These are phyloP conservation scores for Apiotrichum mycotoxinovorans DNA, from an alignment of 1,284 basidiomycete genomes.

Conservation along the genomic window DNA sequence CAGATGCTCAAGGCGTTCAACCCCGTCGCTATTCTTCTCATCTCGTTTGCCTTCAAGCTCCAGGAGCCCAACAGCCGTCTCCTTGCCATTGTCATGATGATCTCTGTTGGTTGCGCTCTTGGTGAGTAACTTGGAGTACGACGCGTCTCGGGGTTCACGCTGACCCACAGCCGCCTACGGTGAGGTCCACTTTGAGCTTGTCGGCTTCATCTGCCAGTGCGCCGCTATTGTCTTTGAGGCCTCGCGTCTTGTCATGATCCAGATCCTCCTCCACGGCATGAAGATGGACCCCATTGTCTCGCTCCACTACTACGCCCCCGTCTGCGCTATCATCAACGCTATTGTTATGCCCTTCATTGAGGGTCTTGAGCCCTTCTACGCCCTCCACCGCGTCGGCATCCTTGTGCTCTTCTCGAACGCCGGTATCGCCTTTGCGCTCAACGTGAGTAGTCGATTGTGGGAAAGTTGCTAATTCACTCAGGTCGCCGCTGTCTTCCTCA, in stretches of 20 bases:
- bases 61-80: conserved; percentile 82
- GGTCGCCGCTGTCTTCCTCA: conserved; percentile 91
- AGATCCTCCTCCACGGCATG: conserved; percentile 88
- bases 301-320: conserved; percentile 93
- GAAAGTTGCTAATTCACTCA: background rate
- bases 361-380: conserved; percentile 81
- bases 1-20: conserved; percentile 99
- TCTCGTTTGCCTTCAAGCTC: conserved; percentile 85
- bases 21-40: conserved; percentile 92
- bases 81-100: conserved; percentile 69
- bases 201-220: conserved; percentile 81
- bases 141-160: background rate
- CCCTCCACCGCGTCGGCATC: conserved; percentile 68
- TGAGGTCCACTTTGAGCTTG: conserved; percentile 45
- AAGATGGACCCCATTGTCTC: conserved; percentile 98
- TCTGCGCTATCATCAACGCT: conserved; percentile 88
- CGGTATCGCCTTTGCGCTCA: conserved; percentile 75
- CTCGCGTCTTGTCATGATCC: conserved; percentile 86
- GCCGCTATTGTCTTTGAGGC: conserved; percentile 63
- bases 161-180: conserved; percentile 18
- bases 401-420: conserved; percentile 79
- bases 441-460: conserved; percentile 55
- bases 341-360: conserved; percentile 81
- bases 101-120: conserved; percentile 83
- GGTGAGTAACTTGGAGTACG: conserved; percentile 55